These are phyloP conservation scores for Sarocladium brachiariae DNA, from an alignment of 2,329 filamentous ascomycete species.

Conservation along the genomic window DNA sequence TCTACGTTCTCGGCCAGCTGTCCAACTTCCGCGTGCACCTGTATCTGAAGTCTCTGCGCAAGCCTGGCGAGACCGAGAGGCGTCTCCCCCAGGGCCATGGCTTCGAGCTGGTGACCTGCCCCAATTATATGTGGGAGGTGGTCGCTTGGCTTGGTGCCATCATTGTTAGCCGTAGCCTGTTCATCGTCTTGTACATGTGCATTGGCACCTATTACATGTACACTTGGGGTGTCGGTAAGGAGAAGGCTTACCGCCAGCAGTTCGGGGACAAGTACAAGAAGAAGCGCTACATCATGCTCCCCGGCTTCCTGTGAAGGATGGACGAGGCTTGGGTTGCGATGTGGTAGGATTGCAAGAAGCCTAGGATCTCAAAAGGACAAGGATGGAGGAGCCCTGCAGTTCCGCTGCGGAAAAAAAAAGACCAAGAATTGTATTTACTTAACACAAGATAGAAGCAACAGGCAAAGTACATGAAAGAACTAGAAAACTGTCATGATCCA, in stretches of 20 bases:
- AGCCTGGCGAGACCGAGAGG: slow-evolving; percentile 72
- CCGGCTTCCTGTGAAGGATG: slow-evolving; percentile 58
- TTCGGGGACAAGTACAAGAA: slow-evolving; percentile 93
- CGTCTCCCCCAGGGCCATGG: slow-evolving; percentile 83
- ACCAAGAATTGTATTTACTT: too few species aligned
- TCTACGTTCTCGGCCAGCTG: slow-evolving; percentile 73
- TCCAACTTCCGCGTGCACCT: slow-evolving; percentile 76
- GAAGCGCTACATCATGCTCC: slow-evolving; percentile 80
- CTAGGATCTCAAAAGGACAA: background rate
- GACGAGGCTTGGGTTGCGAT: too few species aligned
- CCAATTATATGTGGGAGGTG: slow-evolving; percentile 94
- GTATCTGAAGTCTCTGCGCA: slow-evolving; percentile 70
- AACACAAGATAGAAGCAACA: background rate
- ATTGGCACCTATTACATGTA: slow-evolving; percentile 76
- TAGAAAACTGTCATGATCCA: background rate
- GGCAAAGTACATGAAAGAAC: background rate
- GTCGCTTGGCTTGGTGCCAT: slow-evolving; percentile 81
- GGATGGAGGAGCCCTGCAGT: too few species aligned
- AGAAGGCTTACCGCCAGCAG: slow-evolving; percentile 80
- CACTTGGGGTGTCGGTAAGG: slow-evolving; percentile 85
- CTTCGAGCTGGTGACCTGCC: slow-evolving; percentile 83
- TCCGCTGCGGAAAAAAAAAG: too few species aligned
- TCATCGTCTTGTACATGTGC: slow-evolving; percentile 67
- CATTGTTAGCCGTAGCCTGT: slow-evolving; percentile 71
- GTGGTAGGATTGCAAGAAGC: background rate